Evolutionary conservation across 306 rosid genomes (phyloP).

Genomic region (Vigna unguiculata): DNA sequence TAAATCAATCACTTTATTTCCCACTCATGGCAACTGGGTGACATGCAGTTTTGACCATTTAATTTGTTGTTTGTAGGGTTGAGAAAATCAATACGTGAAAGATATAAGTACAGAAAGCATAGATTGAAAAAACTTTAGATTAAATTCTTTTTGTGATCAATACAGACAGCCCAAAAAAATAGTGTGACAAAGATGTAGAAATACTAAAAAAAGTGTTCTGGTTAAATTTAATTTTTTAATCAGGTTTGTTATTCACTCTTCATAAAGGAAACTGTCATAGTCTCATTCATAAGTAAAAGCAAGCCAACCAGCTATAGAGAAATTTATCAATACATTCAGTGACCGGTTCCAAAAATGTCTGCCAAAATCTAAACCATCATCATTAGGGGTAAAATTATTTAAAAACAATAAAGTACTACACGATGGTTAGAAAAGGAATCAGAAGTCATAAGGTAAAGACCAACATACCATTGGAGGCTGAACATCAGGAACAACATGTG

Average conservation of each 20-base stretch:
- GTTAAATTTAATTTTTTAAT: conserved; percentile 25
- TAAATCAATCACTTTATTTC: conserved; percentile 3
- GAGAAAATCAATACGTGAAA: background rate
- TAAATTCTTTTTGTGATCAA: background rate
- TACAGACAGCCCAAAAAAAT: conserved; percentile 26
- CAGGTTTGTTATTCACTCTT: conserved; percentile 1
- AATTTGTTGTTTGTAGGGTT: background rate
- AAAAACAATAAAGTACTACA: background rate
- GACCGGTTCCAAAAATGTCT: background rate
- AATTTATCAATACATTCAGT: conserved; percentile 6
- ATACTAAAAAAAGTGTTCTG: background rate
- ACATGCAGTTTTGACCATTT: conserved; percentile 2
- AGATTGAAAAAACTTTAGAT: background rate
- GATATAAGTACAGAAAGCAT: conserved; percentile 2
- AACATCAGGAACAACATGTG: conserved; percentile 76
- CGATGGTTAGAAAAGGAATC: conserved; percentile 18
- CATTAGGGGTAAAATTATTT: background rate
- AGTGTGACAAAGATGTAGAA: background rate
- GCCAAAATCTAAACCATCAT: background rate
- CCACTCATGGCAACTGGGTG: background rate
- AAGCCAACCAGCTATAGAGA: conserved; percentile 21
- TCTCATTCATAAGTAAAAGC: conserved; percentile 19
- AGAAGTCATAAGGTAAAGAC: background rate
- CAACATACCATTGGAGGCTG: conserved; percentile 91
- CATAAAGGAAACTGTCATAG: background rate